phyloP scores from a whole-genome alignment of 139 green algal genomes.

The Chlamydomonas incerta region DNA sequence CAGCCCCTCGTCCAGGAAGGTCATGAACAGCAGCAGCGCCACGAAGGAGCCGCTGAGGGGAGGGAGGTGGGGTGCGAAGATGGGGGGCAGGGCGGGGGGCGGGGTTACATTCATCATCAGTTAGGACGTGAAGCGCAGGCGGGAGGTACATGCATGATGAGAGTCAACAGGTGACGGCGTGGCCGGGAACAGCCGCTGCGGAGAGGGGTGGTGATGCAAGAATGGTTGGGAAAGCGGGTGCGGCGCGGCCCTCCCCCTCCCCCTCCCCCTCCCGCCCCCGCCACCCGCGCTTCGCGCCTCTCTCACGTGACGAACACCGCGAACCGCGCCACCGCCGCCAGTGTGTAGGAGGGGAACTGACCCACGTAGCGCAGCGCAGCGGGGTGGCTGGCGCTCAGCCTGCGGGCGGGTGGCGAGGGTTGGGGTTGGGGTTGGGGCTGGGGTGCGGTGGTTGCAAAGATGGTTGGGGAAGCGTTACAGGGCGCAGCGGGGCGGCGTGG shows the following conservation, averaged over 20 bases:
- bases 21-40: constrained; percentile 81
- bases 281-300: no score
- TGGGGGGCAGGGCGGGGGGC: no score
- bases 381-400: constrained; percentile 81
- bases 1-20: constrained; percentile 82
- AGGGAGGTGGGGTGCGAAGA: background rate
- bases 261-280: background rate
- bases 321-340: constrained; percentile 64
- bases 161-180: no score
- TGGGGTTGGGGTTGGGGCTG: background rate
- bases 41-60: constrained; percentile 81
- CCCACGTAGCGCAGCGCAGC: constrained; percentile 85
- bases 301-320: constrained; percentile 54
- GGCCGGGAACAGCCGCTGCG: no score
- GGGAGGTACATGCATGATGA: no score
- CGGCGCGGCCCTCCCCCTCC: no score
- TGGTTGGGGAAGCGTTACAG: no score
- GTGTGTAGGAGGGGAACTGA: constrained; percentile 90
- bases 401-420: constrained; percentile 17
- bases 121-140: no score
- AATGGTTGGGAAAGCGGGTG: no score
- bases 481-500: no score
- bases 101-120: background rate
- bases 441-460: no score
- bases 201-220: no score